A percentile compares a stretch with the other conserved stretches of the same genome.
Conservation (phyloP, 306 rosid species). For the Echinosophora koreensis region DNA sequence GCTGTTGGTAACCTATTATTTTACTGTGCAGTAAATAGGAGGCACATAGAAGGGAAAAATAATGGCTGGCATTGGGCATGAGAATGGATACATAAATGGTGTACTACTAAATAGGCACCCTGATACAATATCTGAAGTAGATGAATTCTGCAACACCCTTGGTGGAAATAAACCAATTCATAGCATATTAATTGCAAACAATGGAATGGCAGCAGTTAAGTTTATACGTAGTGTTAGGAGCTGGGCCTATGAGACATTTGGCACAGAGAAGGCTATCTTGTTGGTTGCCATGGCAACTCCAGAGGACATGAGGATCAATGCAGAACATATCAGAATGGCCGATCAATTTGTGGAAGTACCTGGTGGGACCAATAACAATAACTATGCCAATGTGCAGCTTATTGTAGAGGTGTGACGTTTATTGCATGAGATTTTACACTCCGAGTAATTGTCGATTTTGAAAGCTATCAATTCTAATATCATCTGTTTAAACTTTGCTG, state of each 20-base stretch:
- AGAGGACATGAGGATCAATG: slow-evolving; percentile 99
- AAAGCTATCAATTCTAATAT: slow-evolving; percentile 3
- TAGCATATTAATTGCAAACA: slow-evolving; percentile 94
- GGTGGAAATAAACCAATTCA: slow-evolving; percentile 95
- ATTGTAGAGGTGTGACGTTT: slow-evolving; percentile 80
- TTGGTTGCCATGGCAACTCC: slow-evolving; percentile 99
- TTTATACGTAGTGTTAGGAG: slow-evolving; percentile 94
- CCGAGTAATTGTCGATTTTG: slow-evolving; percentile 5
- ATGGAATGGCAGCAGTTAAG: slow-evolving; percentile 99
- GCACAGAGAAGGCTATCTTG: slow-evolving; percentile 93
- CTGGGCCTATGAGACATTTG: slow-evolving; percentile 97
- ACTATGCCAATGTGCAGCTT: slow-evolving; percentile 98
- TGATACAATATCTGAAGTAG: slow-evolving; percentile 75
- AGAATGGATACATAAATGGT: slow-evolving; percentile 69
- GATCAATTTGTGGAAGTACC: slow-evolving; percentile 99
- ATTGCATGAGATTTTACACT: slow-evolving; percentile 37
- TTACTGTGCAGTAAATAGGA: slow-evolving; percentile 62
- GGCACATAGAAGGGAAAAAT: slow-evolving; percentile 54
- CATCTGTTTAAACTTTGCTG: neutral
- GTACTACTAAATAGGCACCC: slow-evolving; percentile 65
- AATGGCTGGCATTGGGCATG: slow-evolving; percentile 62
- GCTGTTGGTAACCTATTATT: slow-evolving; percentile 40
- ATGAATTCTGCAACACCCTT: slow-evolving; percentile 81
- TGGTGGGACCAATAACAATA: slow-evolving; percentile 99
- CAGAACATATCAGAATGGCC: slow-evolving; percentile 99